Conservation (phyloP, 345 rosid species). For the Brassica napus region Da-Ae NC_063439.1:3518001-3518500, state of each 20-base stretch:
- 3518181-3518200: constrained; percentile 33
- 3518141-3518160: constrained; percentile 68
- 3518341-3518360: constrained; percentile 35
- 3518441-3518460: constrained; percentile 22
- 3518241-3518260: constrained; percentile 8
- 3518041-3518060: constrained; percentile 24
- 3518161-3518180: constrained; percentile 48
- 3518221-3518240: constrained; percentile 32
- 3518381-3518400: constrained; percentile 28
- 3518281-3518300: constrained; percentile 19
- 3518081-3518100: constrained; percentile 40
- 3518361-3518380: constrained; percentile 22
- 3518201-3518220: constrained; percentile 31
- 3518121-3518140: constrained; percentile 60
- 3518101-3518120: constrained; percentile 76
- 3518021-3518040: too few species aligned
- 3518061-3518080: constrained; percentile 34
- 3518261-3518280: constrained; percentile 19
- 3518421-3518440: constrained; percentile 21
- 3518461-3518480: constrained; percentile 39
- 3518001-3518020: constrained; percentile 10
- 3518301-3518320: constrained; percentile 25
- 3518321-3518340: constrained; percentile 26
- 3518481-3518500: constrained; percentile 31
- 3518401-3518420: constrained; percentile 1